Percentiles rank a stretch among this genome's conserved stretches.
Evolutionary conservation across 129 eudicot species (phyloP).

Genomic region (Flaveria sonorensis): DNA sequence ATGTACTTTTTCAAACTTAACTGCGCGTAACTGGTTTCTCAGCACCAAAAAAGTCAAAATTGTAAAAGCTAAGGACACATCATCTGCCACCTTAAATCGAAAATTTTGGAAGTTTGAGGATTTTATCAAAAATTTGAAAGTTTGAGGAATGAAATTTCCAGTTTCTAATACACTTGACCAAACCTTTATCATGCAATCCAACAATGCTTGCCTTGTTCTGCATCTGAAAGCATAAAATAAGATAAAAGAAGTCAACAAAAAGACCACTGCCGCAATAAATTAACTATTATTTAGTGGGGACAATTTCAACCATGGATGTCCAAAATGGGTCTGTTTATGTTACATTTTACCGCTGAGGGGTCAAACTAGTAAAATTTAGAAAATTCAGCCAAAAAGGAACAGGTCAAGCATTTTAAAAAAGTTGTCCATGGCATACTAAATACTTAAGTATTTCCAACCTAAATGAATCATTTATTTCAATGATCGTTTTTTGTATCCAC

Average conservation of each 20-base stretch:
- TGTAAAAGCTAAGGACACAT: neutral
- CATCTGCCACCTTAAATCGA: neutral
- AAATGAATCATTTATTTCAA: slow-evolving; percentile 7
- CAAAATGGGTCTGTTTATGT: neutral
- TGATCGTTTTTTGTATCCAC: neutral
- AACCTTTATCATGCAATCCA: slow-evolving; percentile 99
- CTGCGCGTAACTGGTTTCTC: neutral
- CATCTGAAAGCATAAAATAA: slow-evolving; percentile 47
- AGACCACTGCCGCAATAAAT: neutral
- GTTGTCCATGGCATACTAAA: neutral
- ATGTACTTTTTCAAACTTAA: neutral
- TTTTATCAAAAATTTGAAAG: neutral
- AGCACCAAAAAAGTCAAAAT: neutral
- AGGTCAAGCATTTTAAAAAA: neutral
- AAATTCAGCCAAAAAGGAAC: slow-evolving; percentile 1
- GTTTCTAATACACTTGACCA: slow-evolving; percentile 11
- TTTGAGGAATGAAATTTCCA: neutral
- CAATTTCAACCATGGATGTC: neutral
- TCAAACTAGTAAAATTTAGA: neutral
- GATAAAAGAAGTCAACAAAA: slow-evolving; percentile 18
- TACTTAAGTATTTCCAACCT: neutral
- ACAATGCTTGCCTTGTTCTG: slow-evolving; percentile 66
- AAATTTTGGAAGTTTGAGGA: neutral
- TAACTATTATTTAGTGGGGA: neutral
- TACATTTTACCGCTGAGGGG: neutral